Evolutionary conservation across 306 rosid genomes (phyloP).

Genomic region (Trifolium subterraneum): DNA sequence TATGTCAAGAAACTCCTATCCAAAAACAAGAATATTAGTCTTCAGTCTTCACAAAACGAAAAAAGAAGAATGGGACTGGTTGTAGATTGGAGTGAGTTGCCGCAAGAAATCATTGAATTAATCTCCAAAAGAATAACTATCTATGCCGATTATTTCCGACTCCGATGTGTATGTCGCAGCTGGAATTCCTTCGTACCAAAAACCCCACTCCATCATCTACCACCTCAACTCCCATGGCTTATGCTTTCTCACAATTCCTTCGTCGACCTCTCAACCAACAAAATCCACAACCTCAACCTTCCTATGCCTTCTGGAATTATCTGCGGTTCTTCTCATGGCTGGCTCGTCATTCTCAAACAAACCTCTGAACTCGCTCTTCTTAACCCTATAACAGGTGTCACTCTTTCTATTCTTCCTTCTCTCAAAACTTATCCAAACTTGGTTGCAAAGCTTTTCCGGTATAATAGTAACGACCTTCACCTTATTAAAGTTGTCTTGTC

Average conservation of each 20-base stretch:
- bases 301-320: conserved; percentile 49
- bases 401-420: not conserved
- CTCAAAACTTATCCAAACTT: conserved; percentile 57
- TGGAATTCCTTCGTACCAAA: not conserved
- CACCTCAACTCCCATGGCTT: conserved; percentile 74
- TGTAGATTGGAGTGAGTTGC: not conserved
- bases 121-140: not conserved
- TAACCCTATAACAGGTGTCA: not conserved
- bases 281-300: conserved; percentile 58
- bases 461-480: conserved; percentile 54
- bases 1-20: not conserved
- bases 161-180: not conserved
- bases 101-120: not conserved
- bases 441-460: conserved; percentile 44
- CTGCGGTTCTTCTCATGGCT: conserved; percentile 59
- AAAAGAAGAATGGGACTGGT: not conserved
- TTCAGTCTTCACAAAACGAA: too few relatives aligned
- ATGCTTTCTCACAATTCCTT: conserved; percentile 61
- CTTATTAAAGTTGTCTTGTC: conserved; percentile 60
- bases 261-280: conserved; percentile 53
- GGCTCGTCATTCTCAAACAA: conserved; percentile 60
- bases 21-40: too few relatives aligned
- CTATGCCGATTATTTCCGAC: not conserved
- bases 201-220: conserved; percentile 47
- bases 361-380: conserved; percentile 34